A percentile compares a stretch with the other conserved stretches of the same genome.
Evolutionary conservation across 148 eudicot genomes (phyloP).

Genomic region (Rhododendron griersonianum): DNA sequence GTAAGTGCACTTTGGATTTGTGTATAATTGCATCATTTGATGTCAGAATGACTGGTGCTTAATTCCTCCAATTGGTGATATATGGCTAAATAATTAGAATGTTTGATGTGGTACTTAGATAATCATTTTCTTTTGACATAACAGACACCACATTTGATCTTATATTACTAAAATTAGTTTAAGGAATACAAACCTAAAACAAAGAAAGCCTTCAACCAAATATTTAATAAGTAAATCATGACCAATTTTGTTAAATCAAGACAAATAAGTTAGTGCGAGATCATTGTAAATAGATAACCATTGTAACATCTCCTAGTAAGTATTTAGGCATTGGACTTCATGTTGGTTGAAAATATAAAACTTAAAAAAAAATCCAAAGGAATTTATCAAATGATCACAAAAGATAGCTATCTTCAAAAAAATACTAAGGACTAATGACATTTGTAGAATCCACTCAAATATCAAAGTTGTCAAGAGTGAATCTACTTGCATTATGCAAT

Average conservation of each 20-base stretch:
- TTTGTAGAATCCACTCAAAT: background rate
- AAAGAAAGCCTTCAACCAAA: background rate
- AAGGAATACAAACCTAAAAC: background rate
- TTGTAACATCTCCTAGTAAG: background rate
- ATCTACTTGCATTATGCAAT: background rate
- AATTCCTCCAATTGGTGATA: background rate
- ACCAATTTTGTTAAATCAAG: background rate
- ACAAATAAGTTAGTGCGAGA: background rate
- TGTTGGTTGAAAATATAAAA: too few species aligned
- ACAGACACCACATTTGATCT: background rate
- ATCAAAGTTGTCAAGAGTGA: background rate
- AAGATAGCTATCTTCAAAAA: background rate
- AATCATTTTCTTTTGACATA: too few species aligned
- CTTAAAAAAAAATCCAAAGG: background rate
- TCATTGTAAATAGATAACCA: background rate
- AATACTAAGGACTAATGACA: background rate
- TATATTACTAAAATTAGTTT: background rate
- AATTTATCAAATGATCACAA: background rate
- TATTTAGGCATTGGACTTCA: background rate
- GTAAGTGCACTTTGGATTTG: background rate
- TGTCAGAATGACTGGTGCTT: background rate
- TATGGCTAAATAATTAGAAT: background rate
- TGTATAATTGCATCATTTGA: background rate
- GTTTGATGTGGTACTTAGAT: too few species aligned
- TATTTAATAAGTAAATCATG: background rate